Conservation (phyloP, 345 rosid genomes). For the Moringa oleifera region DNA sequence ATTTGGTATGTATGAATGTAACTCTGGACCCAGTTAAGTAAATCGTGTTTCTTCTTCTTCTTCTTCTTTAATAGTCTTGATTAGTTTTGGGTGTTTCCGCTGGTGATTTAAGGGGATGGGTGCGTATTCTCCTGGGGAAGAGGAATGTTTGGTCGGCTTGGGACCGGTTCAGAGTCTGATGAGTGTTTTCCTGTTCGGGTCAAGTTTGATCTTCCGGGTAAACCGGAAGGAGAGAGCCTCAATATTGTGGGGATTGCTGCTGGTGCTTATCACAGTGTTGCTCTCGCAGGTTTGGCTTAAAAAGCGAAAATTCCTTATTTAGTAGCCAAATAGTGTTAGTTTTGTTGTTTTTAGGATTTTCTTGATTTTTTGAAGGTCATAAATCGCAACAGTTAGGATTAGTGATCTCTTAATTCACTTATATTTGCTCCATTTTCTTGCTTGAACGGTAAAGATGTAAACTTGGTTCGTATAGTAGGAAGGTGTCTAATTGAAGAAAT, state of each 20-base stretch:
- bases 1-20: too few relatives aligned
- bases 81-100: background rate
- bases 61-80: background rate
- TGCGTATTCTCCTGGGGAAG: conserved; percentile 84
- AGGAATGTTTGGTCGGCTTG: conserved; percentile 91
- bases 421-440: too few relatives aligned
- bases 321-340: too few relatives aligned
- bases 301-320: too few relatives aligned
- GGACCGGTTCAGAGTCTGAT: conserved; percentile 67
- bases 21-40: background rate
- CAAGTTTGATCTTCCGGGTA: conserved; percentile 23
- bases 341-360: too few relatives aligned
- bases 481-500: too few relatives aligned
- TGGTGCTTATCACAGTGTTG: conserved; percentile 91
- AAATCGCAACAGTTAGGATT: too few relatives aligned
- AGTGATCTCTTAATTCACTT: too few relatives aligned
- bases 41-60: too few relatives aligned
- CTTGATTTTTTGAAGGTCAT: too few relatives aligned
- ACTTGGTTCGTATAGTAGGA: too few relatives aligned
- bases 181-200: conserved; percentile 61
- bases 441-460: too few relatives aligned
- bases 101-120: conserved; percentile 59
- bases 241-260: conserved; percentile 68
- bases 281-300: conserved; percentile 60
- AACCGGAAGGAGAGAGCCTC: conserved; percentile 22